Conservation (phyloP, 768 basidiomycete genomes). For the Rhodocollybia butyracea region DNA sequence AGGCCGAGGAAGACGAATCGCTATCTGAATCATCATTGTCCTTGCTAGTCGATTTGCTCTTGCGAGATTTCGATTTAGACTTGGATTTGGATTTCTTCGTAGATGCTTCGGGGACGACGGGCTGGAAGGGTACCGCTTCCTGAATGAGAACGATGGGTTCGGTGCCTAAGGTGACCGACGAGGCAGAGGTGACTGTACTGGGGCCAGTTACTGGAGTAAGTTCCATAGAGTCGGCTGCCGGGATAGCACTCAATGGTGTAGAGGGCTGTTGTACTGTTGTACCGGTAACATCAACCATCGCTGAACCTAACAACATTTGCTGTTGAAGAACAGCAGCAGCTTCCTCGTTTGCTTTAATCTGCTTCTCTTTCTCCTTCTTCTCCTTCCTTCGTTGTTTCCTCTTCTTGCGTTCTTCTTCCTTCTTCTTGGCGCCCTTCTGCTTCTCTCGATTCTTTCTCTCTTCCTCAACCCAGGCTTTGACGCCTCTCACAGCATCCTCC, state of each 20-base stretch:
- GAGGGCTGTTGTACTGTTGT: not conserved
- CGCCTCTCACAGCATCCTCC: conserved; percentile 66
- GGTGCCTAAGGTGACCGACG: not conserved
- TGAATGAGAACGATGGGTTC: not conserved
- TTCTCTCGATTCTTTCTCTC: conserved; percentile 65
- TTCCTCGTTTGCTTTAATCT: conserved; percentile 20
- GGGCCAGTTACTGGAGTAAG: not conserved
- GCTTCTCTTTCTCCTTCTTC: conserved; percentile 21
- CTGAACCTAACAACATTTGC: too few species aligned
- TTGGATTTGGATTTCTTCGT: conserved; percentile 3
- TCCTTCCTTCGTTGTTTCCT: conserved; percentile 21
- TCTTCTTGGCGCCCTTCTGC: conserved; percentile 63
- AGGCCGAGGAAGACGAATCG: conserved; percentile 2
- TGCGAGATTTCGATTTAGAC: conserved; percentile 2
- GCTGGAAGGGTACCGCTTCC: not conserved
- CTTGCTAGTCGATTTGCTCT: not conserved
- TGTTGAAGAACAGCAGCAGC: not conserved
- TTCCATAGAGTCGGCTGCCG: not conserved
- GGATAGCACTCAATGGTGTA: not conserved
- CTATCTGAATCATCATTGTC: conserved; percentile 1
- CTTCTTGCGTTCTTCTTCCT: conserved; percentile 42
- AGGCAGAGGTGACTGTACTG: not conserved
- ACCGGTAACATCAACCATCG: not conserved
- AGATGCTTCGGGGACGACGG: not conserved
- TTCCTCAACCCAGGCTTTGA: conserved; percentile 77